Base-by-base conservation (phyloP, 441 rosid species). In the Hura crepitans region DNA sequence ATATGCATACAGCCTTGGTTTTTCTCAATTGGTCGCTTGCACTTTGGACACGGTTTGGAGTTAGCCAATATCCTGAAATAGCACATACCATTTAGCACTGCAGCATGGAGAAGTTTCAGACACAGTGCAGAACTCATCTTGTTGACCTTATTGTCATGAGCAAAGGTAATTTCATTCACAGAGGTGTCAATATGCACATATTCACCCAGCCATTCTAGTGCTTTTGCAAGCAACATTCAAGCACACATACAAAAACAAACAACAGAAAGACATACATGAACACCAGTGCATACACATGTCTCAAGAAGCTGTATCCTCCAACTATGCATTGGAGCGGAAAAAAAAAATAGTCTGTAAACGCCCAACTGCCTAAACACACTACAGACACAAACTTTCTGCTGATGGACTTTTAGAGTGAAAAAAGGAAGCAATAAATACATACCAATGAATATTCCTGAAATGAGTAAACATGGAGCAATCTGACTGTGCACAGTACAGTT, bases 1-100 rank as follows among this genome's bases (percentile, higher is more conserved):
- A 96, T 93, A 35, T 91, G 97, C 99, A 96, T 93, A 77, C 98
- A 96, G 37, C 99, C 98, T 81, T 93, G 99, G 69, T 93, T 96
- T 75, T 96, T 96, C 82, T 96, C 99, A 76, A 96, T 96, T 43
- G 98, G 99, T 62, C 99, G 84, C 84, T 96, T 91, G 78, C 98
- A 96, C 81, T 87, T 96, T 1, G 99, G 99, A 82, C 98, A 93
- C 70, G 97, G 98, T 83, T 96, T 96, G 63, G 99, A 96, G 79
- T 96, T 93, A 71, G 98, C 97, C 72, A 96, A 82, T 73, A 96
- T 96, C 98, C 97, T 96, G 84, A 42, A 75, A 63, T 18, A 54
- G 59, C 27, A 61, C 58, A 70, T 14, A 70, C 5, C 55, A 61
- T 43, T 65, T 39, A 60, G 53, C 18, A 57, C 42, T 61, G 64